Evolutionary conservation across 305 asterid genomes (phyloP), one percentile per base, ranked within the genome.

Genomic region (Fraxinus floribunda): DNA sequence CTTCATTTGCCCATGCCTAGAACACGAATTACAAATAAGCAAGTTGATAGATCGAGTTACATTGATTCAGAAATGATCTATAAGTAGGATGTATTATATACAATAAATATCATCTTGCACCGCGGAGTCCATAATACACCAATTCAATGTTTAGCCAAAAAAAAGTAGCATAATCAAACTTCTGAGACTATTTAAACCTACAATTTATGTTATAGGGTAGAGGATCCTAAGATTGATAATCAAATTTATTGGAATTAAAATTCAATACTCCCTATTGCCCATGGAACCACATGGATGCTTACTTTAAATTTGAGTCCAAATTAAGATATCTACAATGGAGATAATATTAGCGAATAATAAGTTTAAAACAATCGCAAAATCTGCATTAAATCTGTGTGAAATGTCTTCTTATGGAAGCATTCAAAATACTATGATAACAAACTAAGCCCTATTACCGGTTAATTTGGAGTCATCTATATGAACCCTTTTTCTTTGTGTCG

Each of bases 1-100:
- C 90, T 97, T 98, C 96, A 97, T 97, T 86, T 93, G 97, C 79
- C 98, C 98, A 83, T 97, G 93, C 86, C 99, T 96, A 83, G 79
- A 83, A 76, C 79, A 87, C 55, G 52, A 72, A 79, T 83, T 64
- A 85, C 16, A 79, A 79, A 5, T 52, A 16, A 73, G 82, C 75
- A 68, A 62, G 20, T 49, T 68, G 81, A 74, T 76, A 70, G 11
- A 70, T 52, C 73, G 18, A 76, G 68, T 44, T 49, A 38, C n/a
- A 81, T 26, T 66, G 74, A 64, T 77, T 64, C 35, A 41, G 24
- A 36, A 68, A 78, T 57, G 57, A 68, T 79, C 49, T 78, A 29
- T 41, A 36, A 18, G 72, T 49, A 35, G 6, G 73, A 36, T 77
- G 39, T 35, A 41, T 74, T 60, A 38, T 77, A 39, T 20, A 71